Conservation (phyloP, 768 basidiomycete genomes). For the Kwoniella bestiolae region DNA sequence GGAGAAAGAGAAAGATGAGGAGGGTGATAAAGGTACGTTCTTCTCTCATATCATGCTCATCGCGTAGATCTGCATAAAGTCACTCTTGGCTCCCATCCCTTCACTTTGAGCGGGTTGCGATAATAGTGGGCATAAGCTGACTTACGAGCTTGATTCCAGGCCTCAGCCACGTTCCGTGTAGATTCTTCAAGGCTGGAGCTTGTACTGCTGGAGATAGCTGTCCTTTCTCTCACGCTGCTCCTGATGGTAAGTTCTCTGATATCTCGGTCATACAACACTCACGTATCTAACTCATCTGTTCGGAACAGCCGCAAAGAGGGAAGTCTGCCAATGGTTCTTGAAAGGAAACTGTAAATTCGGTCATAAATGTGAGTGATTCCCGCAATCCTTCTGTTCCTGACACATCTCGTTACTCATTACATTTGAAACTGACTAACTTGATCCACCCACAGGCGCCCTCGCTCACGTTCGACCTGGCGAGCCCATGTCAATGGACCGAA, state of each 20-base stretch:
- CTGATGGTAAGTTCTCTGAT: conserved; percentile 65
- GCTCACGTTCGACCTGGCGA: conserved; percentile 94
- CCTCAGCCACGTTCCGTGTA: conserved; percentile 82
- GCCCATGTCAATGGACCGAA: conserved; percentile 91
- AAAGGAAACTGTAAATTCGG: conserved; percentile 89
- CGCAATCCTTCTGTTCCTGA: conserved; percentile 8
- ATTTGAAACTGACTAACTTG: background rate
- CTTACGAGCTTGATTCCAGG: background rate
- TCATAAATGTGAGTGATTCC: conserved; percentile 58
- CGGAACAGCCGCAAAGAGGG: conserved; percentile 51
- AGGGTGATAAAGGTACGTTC: conserved; percentile 30
- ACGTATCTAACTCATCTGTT: too few species aligned
- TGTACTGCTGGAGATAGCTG: conserved; percentile 93
- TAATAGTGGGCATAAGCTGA: background rate
- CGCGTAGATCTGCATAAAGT: too few species aligned
- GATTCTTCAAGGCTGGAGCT: conserved; percentile 89
- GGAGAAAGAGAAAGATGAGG: conserved; percentile 13
- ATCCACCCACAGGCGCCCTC: conserved; percentile 70
- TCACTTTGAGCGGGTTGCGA: too few species aligned
- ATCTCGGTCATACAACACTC: background rate
- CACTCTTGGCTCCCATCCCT: too few species aligned
- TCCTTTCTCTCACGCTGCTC: conserved; percentile 83
- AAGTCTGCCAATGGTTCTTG: conserved; percentile 63
- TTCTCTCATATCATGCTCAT: background rate
- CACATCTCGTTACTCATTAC: background rate